Conservation (phyloP, 306 rosid species). For the Urtica urens region DNA sequence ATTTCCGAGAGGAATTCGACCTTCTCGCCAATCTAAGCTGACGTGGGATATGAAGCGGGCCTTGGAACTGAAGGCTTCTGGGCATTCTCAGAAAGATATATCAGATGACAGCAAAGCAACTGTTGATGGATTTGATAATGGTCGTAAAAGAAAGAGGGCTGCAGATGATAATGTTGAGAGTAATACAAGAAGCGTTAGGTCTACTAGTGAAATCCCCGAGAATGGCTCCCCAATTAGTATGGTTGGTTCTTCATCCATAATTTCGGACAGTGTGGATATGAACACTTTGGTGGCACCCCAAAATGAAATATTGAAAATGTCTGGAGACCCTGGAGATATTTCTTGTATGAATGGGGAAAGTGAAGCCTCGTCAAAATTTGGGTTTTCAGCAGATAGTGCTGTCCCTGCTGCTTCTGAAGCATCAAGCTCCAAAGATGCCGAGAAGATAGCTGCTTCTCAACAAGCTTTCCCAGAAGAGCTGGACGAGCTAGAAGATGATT, state of each 20-base stretch:
- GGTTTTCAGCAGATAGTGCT: not conserved
- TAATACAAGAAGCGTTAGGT: constrained; percentile 31
- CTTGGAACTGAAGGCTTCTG: constrained; percentile 46
- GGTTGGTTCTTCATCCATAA: constrained; percentile 33
- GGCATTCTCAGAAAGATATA: constrained; percentile 33
- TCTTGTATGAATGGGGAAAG: constrained; percentile 30
- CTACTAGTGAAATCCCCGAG: constrained; percentile 28
- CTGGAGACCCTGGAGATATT: constrained; percentile 27
- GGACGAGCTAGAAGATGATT: constrained; percentile 74
- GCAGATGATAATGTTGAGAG: constrained; percentile 37
- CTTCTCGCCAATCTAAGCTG: constrained; percentile 37
- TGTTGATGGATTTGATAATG: constrained; percentile 34
- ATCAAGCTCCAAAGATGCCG: constrained; percentile 52
- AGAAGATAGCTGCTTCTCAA: constrained; percentile 45
- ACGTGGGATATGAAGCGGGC: constrained; percentile 46
- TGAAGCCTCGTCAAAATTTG: constrained; percentile 23
- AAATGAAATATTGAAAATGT: constrained; percentile 24
- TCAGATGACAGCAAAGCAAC: constrained; percentile 29
- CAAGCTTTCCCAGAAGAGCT: constrained; percentile 44
- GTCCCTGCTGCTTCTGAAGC: constrained; percentile 14
- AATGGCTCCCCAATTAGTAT: constrained; percentile 32
- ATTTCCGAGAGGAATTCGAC: constrained; percentile 73
- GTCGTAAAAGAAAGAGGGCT: constrained; percentile 55
- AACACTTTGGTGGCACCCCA: constrained; percentile 17
- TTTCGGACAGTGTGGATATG: constrained; percentile 29